Evolutionary conservation across 2,329 filamentous ascomycete genomes (phyloP).

Genomic region (Ciborinia camelliae): DNA sequence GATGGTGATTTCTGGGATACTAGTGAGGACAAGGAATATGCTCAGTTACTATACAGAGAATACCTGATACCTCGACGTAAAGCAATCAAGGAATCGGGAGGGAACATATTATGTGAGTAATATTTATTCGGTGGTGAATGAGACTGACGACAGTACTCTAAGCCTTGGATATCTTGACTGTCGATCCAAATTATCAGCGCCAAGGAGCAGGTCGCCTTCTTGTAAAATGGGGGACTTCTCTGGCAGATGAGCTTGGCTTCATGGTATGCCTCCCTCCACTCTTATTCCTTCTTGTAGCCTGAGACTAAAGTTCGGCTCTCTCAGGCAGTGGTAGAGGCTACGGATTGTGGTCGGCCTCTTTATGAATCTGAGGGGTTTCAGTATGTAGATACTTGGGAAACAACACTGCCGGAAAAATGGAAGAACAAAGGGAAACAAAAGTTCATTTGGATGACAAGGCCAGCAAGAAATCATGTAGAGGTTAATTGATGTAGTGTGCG

Average conservation of each 20-base stretch:
- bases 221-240: neutral
- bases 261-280: slow-evolving; percentile 1
- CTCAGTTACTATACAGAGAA: neutral
- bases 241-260: slow-evolving; percentile 7
- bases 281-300: too few species aligned
- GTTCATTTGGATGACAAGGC: slow-evolving; percentile 4
- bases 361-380: slow-evolving; percentile 10
- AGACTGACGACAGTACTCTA: too few species aligned
- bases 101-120: neutral
- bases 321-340: slow-evolving; percentile 1
- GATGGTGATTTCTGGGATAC: slow-evolving; percentile 3
- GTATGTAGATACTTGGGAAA: neutral
- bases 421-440: neutral
- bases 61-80: neutral
- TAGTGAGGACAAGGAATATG: neutral
- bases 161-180: slow-evolving; percentile 1
- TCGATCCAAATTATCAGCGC: slow-evolving; percentile 1
- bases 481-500: too few species aligned
- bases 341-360: neutral
- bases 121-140: too few species aligned
- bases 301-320: too few species aligned
- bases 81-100: neutral
- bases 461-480: too few species aligned
- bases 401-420: neutral
- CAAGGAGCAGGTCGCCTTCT: slow-evolving; percentile 1